phyloP scores from a whole-genome alignment of 371 early-diverging fungal genomes.

The Basidiobolus heterosporus region DNA sequence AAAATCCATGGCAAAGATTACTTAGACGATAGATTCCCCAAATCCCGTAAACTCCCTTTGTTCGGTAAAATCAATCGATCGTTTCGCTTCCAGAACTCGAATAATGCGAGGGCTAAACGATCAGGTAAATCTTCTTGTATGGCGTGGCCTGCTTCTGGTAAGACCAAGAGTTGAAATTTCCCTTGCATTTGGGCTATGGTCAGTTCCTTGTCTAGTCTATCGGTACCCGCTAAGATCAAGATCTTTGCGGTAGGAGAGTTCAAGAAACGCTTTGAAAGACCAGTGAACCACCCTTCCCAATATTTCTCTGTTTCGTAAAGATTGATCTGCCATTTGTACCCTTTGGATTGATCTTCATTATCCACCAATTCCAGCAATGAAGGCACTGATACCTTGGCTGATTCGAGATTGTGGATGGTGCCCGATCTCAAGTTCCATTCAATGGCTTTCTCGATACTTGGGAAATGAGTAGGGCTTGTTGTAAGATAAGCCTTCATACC shows the following conservation, averaged over 20 bases:
- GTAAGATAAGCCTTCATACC: conserved; percentile 42
- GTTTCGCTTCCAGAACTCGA: conserved; percentile 72
- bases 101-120: conserved; percentile 42
- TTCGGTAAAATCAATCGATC: conserved; percentile 42
- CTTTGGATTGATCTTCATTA: not conserved
- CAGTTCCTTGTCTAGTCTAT: conserved; percentile 77
- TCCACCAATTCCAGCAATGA: conserved; percentile 21
- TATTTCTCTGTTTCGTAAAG: conserved; percentile 44
- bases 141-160: conserved; percentile 73
- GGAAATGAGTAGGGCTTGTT: conserved; percentile 42
- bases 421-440: conserved; percentile 29
- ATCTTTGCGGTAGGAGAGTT: conserved; percentile 48
- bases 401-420: conserved; percentile 42
- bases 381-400: conserved; percentile 65
- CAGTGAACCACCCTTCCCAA: conserved; percentile 84
- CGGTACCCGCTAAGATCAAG: conserved; percentile 65
- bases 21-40: too few species aligned
- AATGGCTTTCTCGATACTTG: conserved; percentile 39
- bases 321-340: conserved; percentile 53
- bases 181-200: conserved; percentile 90
- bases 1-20: too few species aligned
- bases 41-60: not conserved
- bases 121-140: conserved; percentile 81
- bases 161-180: conserved; percentile 72
- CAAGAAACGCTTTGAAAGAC: conserved; percentile 65